Conservation (phyloP, 2,329 filamentous ascomycete genomes). For the Xylaria multiplex region DNA sequence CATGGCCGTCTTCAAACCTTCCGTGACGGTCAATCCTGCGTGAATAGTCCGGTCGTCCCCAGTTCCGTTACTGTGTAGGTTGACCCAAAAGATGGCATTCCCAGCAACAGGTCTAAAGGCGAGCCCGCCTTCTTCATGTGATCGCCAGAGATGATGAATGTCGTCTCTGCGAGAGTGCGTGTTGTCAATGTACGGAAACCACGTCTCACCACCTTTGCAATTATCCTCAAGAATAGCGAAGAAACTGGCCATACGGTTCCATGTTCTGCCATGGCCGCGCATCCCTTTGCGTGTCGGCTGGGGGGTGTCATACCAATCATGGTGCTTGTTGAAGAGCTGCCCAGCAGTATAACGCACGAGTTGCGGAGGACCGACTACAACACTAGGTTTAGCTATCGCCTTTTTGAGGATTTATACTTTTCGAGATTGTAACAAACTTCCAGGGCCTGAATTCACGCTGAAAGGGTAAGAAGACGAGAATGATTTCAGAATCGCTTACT, state of each 20-base stretch:
- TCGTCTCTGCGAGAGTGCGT: slow-evolving; percentile 32
- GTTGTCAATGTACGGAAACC: slow-evolving; percentile 52
- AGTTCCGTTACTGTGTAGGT: slow-evolving; percentile 55
- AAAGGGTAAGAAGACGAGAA: not conserved
- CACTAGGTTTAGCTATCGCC: not conserved
- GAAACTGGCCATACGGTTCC: slow-evolving; percentile 56
- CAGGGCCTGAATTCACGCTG: not conserved
- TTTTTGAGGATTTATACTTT: not conserved
- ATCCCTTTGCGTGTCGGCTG: slow-evolving; percentile 40
- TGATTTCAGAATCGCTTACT: slow-evolving; percentile 29
- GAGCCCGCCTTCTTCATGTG: slow-evolving; percentile 54
- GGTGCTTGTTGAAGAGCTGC: slow-evolving; percentile 54
- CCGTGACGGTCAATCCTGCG: slow-evolving; percentile 54
- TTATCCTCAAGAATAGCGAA: slow-evolving; percentile 55
- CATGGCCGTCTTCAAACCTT: slow-evolving; percentile 58
- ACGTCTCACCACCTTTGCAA: slow-evolving; percentile 55
- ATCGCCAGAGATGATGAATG: slow-evolving; percentile 48
- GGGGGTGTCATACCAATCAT: slow-evolving; percentile 53
- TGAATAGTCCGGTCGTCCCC: slow-evolving; percentile 55
- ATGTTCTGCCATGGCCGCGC: slow-evolving; percentile 39
- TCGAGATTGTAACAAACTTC: not conserved
- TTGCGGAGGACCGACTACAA: slow-evolving; percentile 52
- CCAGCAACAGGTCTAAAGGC: slow-evolving; percentile 55
- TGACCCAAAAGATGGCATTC: slow-evolving; percentile 60
- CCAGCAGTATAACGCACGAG: slow-evolving; percentile 55